phyloP scores from a whole-genome alignment of 169 alveolate species.

The Plasmodium fragile region DNA sequence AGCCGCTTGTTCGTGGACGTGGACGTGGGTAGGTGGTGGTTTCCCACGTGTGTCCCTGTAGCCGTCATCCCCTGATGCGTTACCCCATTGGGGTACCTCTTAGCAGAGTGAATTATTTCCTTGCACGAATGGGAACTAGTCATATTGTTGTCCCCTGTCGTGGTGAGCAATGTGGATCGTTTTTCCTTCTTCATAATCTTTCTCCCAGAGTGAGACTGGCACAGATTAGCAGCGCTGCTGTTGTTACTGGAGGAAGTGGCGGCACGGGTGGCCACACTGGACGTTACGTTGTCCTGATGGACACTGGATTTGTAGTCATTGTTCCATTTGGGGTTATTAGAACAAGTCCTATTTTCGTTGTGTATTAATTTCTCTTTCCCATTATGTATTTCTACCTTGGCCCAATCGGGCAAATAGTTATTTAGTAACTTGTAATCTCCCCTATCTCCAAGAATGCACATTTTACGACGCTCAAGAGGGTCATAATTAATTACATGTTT shows the following conservation, averaged over 20 bases:
- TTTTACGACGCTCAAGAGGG: slow-evolving; percentile 87
- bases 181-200: neutral
- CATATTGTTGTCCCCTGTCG: neutral
- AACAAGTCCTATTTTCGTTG: slow-evolving; percentile 57
- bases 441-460: slow-evolving; percentile 76
- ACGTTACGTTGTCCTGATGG: neutral
- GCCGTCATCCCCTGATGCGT: neutral
- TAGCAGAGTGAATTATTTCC: neutral
- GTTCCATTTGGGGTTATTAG: slow-evolving; percentile 17
- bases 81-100: neutral
- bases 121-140: neutral
- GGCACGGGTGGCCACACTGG: neutral
- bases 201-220: neutral
- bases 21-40: neutral
- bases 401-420: slow-evolving; percentile 67
- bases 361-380: slow-evolving; percentile 75
- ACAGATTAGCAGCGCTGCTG: neutral
- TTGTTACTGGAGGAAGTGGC: slow-evolving; percentile 9
- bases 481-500: slow-evolving; percentile 80
- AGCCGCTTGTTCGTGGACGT: neutral
- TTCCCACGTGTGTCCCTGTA: neutral
- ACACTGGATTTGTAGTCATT: slow-evolving; percentile 1
- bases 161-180: neutral
- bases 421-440: slow-evolving; percentile 75
- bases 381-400: slow-evolving; percentile 65